A percentile compares a stretch with the other conserved stretches of the same genome.
Conservation (phyloP, 2,329 filamentous ascomycete species). For the Cordyceps farinosa region DNA sequence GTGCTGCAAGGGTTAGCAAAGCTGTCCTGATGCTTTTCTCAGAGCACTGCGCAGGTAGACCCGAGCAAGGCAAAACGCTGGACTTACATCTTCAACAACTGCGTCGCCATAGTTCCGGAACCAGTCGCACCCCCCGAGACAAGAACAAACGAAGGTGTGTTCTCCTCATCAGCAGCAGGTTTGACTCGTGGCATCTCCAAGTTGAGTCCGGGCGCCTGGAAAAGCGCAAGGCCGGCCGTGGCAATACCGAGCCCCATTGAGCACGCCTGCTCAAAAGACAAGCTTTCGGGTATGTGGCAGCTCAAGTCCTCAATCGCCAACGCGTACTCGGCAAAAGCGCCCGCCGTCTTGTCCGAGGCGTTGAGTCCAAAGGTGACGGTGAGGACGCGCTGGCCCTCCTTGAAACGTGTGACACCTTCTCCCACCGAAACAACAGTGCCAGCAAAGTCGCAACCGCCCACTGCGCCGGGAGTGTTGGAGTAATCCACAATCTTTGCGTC, state of each 20-base stretch:
- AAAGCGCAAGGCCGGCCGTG: conserved; percentile 1
- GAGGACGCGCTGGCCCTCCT: conserved; percentile 1
- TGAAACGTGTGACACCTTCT: background rate
- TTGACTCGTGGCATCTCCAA: background rate
- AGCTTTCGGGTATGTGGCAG: background rate
- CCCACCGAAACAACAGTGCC: background rate
- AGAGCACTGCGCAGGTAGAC: no score
- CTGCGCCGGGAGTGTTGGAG: background rate
- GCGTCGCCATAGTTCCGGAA: conserved; percentile 28
- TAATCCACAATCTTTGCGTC: conserved; percentile 3
- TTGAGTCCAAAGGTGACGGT: background rate
- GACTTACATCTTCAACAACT: conserved; percentile 27
- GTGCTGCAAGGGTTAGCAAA: background rate
- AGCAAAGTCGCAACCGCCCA: background rate
- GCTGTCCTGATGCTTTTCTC: no score
- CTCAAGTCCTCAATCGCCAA: conserved; percentile 2
- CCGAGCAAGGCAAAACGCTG: background rate
- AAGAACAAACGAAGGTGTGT: conserved; percentile 22
- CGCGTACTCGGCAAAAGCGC: conserved; percentile 9
- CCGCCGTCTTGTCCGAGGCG: background rate
- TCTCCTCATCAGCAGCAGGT: background rate
- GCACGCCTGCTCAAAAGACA: conserved; percentile 5
- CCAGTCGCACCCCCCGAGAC: conserved; percentile 30
- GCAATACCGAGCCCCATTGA: background rate
- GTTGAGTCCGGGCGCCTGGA: background rate